These are phyloP conservation scores for Cryptosporidium canis DNA, from an alignment of 169 alveolate species.

Conservation along the genomic window DNA sequence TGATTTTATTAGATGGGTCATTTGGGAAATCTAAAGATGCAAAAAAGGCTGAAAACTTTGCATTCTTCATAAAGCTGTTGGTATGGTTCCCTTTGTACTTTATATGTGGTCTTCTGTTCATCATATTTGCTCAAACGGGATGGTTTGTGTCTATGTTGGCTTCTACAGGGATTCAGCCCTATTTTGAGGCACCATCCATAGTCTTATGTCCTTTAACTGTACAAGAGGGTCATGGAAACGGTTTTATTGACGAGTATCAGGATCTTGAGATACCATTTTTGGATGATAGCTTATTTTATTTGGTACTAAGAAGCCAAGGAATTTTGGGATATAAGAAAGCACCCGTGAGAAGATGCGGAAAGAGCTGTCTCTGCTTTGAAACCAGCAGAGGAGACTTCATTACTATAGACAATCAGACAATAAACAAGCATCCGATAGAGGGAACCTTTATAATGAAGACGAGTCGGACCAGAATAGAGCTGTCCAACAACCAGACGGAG, in stretches of 20 bases:
- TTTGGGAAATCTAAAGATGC: constrained; percentile 54
- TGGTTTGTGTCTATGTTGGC: constrained; percentile 71
- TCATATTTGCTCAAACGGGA: constrained; percentile 68
- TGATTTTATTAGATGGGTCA: constrained; percentile 32
- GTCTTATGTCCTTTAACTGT: constrained; percentile 29
- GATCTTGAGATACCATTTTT: background rate
- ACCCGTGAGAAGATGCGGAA: constrained; percentile 43
- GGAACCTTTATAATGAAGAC: constrained; percentile 27
- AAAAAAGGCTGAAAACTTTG: constrained; percentile 60
- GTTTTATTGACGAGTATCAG: background rate
- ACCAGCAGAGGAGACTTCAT: constrained; percentile 20
- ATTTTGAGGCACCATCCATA: constrained; percentile 72
- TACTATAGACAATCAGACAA: background rate
- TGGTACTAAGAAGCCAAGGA: constrained; percentile 54
- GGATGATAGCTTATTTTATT: background rate
- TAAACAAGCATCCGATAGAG: constrained; percentile 38
- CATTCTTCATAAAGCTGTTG: constrained; percentile 17
- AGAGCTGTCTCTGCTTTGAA: constrained; percentile 48
- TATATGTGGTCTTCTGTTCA: constrained; percentile 7
- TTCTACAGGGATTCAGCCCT: constrained; percentile 65
- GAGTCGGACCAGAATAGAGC: background rate
- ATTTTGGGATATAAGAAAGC: constrained; percentile 38
- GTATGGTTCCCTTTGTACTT: constrained; percentile 57
- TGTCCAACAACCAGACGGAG: background rate
- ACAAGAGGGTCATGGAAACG: background rate